phyloP scores from a whole-genome alignment of 129 eudicot genomes.

The Centrapalus pauciflorus region DNA sequence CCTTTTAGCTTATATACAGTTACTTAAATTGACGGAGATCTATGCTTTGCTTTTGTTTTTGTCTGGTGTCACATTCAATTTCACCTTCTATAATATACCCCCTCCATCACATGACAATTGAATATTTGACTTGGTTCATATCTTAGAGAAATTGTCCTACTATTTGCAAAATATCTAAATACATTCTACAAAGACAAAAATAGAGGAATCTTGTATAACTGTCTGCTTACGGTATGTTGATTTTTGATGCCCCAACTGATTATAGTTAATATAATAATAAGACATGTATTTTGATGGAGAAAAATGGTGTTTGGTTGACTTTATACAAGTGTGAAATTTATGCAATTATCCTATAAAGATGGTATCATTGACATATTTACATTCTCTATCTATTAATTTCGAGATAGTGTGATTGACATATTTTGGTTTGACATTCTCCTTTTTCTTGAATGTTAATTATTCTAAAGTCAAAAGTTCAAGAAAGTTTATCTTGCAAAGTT shows the following conservation, averaged over 20 bases:
- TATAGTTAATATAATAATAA: neutral
- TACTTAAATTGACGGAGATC: no score
- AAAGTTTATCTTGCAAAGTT: neutral
- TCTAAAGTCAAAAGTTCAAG: neutral
- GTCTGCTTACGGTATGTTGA: neutral
- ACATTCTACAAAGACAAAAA: neutral
- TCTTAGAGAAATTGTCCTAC: neutral
- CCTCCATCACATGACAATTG: neutral
- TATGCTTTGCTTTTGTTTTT: no score
- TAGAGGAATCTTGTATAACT: conserved; percentile 8
- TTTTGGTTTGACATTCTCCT: neutral
- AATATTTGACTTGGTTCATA: neutral
- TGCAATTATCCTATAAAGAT: neutral
- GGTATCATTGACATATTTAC: no score
- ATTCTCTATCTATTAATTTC: neutral
- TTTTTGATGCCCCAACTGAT: neutral
- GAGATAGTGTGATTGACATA: neutral
- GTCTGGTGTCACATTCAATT: no score
- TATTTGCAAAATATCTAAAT: neutral
- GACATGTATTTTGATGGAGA: neutral
- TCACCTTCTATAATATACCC: no score
- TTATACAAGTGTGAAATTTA: neutral
- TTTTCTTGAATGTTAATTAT: neutral
- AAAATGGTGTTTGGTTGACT: neutral
- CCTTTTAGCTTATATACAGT: neutral